Percentiles rank a stretch among this genome's conserved stretches.
Conservation (phyloP, 2,329 filamentous ascomycete species). For the Ophiostoma triangulosporum region DNA sequence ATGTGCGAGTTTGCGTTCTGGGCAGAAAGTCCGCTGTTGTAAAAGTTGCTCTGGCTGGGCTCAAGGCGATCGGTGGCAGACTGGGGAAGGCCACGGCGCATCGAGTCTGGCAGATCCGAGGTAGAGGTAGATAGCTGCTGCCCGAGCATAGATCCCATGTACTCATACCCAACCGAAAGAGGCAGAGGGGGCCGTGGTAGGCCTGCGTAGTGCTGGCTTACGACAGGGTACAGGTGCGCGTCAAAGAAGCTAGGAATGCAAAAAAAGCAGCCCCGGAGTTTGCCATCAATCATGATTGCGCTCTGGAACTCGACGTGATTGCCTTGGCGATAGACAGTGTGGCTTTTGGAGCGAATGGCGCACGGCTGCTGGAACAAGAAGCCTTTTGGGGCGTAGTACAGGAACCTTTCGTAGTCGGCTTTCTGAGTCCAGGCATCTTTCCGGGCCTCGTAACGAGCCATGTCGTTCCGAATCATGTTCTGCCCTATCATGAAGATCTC, state of each 20-base stretch:
- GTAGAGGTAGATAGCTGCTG: not conserved
- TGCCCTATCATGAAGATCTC: not conserved
- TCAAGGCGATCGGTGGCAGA: not conserved
- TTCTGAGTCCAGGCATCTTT: not conserved
- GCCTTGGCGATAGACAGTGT: not conserved
- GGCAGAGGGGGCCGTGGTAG: not conserved
- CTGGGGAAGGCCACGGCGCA: not conserved
- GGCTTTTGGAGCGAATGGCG: not conserved
- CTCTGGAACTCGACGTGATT: not conserved
- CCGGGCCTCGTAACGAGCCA: not conserved
- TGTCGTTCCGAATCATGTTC: not conserved
- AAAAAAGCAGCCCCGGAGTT: not conserved
- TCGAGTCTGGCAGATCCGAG: not conserved
- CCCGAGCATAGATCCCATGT: not conserved
- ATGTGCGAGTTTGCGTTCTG: not conserved
- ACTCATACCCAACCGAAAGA: not conserved
- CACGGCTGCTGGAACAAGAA: not conserved
- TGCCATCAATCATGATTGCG: not conserved
- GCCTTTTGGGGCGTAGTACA: not conserved
- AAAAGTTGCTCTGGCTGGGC: not conserved
- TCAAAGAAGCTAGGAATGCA: not conserved
- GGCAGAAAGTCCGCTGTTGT: not conserved
- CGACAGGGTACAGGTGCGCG: not conserved
- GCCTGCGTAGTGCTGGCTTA: not conserved
- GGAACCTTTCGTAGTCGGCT: not conserved